These are phyloP conservation scores for Sequoia sempervirens DNA, from an alignment of 75 land plant genomes.

Conservation along the genomic window DNA sequence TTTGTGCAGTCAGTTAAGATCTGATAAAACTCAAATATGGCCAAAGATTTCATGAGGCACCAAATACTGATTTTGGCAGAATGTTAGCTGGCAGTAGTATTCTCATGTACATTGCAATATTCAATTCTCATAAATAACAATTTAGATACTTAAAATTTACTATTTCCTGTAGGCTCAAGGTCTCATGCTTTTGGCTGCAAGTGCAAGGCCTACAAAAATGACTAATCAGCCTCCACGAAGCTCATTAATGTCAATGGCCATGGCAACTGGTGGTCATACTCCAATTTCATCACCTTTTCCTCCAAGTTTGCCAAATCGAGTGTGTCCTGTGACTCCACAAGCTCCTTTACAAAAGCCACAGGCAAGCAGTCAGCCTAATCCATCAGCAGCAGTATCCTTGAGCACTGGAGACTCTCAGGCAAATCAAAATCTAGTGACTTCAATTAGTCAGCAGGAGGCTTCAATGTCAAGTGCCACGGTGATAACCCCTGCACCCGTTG, in stretches of 20 bases:
- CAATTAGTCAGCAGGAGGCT: not conserved
- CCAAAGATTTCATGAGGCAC: not conserved
- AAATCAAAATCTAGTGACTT: not conserved
- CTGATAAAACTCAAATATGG: not conserved
- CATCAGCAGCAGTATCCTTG: conserved; percentile 5
- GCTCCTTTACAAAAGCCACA: conserved; percentile 12
- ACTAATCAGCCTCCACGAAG: conserved; percentile 1
- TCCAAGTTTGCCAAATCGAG: not conserved
- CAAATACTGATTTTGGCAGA: not conserved
- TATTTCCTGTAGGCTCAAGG: conserved; percentile 8
- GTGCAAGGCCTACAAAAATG: conserved; percentile 6
- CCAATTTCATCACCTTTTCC: not conserved
- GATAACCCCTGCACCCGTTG: not conserved
- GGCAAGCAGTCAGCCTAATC: not conserved
- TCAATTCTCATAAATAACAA: not conserved
- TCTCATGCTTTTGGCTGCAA: conserved; percentile 8
- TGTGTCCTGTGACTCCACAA: not conserved
- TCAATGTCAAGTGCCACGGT: conserved; percentile 1
- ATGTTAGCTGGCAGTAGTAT: not conserved
- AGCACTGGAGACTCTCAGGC: conserved; percentile 2
- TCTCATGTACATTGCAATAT: not conserved
- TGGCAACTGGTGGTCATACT: conserved; percentile 9
- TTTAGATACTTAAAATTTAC: not conserved
- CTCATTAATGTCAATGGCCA: conserved; percentile 4
- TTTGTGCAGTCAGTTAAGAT: not conserved